Percentiles rank a stretch among this genome's conserved stretches.
These are phyloP conservation scores for Mariannaea sp. DNA, from an alignment of 2,329 filamentous ascomycete genomes.

Conservation along the genomic window DNA sequence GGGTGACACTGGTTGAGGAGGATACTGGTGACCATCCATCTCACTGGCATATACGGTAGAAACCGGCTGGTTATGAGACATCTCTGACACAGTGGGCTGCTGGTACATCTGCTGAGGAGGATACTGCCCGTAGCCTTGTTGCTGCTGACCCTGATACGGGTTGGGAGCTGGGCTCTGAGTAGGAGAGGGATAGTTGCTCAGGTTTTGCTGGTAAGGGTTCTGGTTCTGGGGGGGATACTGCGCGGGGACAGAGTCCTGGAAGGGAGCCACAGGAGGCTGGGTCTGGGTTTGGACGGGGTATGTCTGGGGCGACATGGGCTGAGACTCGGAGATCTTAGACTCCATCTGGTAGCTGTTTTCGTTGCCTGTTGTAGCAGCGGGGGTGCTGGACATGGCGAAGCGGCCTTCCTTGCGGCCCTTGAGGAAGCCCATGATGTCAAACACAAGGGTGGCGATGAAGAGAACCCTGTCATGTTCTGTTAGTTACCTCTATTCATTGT, in stretches of 20 bases:
- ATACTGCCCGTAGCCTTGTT: slow-evolving; percentile 30
- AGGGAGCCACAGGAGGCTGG: slow-evolving; percentile 21
- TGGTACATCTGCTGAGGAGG: slow-evolving; percentile 33
- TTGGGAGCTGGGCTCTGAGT: slow-evolving; percentile 19
- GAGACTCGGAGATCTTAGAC: slow-evolving; percentile 38
- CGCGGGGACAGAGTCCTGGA: slow-evolving; percentile 19
- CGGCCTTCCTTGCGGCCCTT: slow-evolving; percentile 46
- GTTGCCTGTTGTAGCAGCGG: too few species aligned
- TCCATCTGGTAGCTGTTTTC: slow-evolving; percentile 43
- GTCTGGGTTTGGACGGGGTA: slow-evolving; percentile 30
- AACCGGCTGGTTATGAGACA: slow-evolving; percentile 13
- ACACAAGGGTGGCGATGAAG: slow-evolving; percentile 46
- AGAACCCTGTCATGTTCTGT: slow-evolving; percentile 40
- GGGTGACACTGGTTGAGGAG: slow-evolving; percentile 22
- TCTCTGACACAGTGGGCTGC: slow-evolving; percentile 20
- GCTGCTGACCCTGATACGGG: slow-evolving; percentile 31
- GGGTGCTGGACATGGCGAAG: slow-evolving; percentile 33
- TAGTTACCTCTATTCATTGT: slow-evolving; percentile 6
- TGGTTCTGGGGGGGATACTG: slow-evolving; percentile 17
- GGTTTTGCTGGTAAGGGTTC: slow-evolving; percentile 27
- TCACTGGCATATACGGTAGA: slow-evolving; percentile 19
- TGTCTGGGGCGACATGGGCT: slow-evolving; percentile 29
- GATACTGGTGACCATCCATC: slow-evolving; percentile 24
- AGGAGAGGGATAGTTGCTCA: slow-evolving; percentile 37
- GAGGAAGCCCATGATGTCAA: slow-evolving; percentile 43